phyloP scores from a whole-genome alignment of 805 yeast genomes.

The Candida hungchunana region DNA sequence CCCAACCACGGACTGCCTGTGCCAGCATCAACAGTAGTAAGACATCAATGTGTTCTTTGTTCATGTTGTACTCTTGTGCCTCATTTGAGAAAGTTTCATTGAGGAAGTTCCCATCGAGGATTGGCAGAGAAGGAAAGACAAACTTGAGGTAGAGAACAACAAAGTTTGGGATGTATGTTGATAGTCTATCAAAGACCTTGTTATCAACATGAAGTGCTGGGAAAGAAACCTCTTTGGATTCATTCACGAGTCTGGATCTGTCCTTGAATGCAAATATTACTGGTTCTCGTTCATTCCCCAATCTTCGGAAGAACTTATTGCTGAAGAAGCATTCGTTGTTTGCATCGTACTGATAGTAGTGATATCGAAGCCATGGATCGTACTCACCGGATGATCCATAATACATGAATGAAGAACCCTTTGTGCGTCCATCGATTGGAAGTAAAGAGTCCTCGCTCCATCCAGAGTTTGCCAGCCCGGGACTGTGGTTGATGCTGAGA shows the following conservation, averaged over 20 bases:
- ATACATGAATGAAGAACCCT: slow-evolving; percentile 4
- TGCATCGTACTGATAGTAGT: slow-evolving; percentile 11
- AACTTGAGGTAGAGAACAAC: slow-evolving; percentile 11
- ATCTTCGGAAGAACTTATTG: slow-evolving; percentile 9
- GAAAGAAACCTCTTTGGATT: slow-evolving; percentile 1
- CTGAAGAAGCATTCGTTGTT: slow-evolving; percentile 13
- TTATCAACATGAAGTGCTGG: not conserved
- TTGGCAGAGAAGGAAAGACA: slow-evolving; percentile 7
- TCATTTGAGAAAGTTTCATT: slow-evolving; percentile 13
- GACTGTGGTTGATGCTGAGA: slow-evolving; percentile 6
- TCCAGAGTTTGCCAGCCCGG: slow-evolving; percentile 2
- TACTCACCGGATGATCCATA: slow-evolving; percentile 11
- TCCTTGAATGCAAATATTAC: slow-evolving; percentile 9
- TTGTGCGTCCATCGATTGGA: slow-evolving; percentile 4
- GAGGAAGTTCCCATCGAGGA: slow-evolving; percentile 13
- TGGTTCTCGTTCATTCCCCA: slow-evolving; percentile 9
- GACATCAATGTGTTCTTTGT: slow-evolving; percentile 6
- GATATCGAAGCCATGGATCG: slow-evolving; percentile 14
- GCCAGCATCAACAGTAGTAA: slow-evolving; percentile 6
- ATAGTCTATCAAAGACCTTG: slow-evolving; percentile 3
- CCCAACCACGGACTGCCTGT: slow-evolving; percentile 10
- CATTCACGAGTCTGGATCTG: not conserved
- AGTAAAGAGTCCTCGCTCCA: not conserved
- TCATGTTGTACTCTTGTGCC: slow-evolving; percentile 7
- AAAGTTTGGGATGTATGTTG: slow-evolving; percentile 9